A percentile compares a stretch with the other conserved stretches of the same genome.
Conservation (phyloP, 495 filamentous ascomycete genomes). For the Annulohypoxylon nitens region DNA sequence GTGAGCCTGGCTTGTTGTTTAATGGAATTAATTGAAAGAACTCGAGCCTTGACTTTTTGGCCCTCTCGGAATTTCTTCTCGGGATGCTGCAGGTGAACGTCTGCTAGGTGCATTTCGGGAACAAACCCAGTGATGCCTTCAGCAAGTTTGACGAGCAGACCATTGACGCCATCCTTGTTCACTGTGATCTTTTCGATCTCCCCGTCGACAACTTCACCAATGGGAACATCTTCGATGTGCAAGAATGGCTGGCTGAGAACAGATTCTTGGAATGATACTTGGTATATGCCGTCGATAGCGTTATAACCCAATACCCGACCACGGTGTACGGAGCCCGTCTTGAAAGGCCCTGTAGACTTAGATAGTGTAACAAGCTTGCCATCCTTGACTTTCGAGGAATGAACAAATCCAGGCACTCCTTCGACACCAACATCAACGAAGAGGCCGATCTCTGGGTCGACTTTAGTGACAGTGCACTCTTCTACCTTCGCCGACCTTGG, state of each 20-base stretch:
- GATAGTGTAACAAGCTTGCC: slow-evolving; percentile 85
- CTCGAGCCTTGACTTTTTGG: slow-evolving; percentile 81
- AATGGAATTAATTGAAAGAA: slow-evolving; percentile 81
- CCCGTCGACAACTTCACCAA: slow-evolving; percentile 86
- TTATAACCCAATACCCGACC: slow-evolving; percentile 90
- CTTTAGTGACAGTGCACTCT: slow-evolving; percentile 78
- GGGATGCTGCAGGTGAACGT: slow-evolving; percentile 87
- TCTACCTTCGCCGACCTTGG: slow-evolving; percentile 82
- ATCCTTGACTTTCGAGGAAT: slow-evolving; percentile 91
- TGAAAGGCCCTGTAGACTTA: slow-evolving; percentile 79
- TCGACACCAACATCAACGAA: slow-evolving; percentile 83
- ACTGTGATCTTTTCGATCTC: slow-evolving; percentile 86
- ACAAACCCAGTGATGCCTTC: slow-evolving; percentile 90
- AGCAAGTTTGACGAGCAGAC: slow-evolving; percentile 83
- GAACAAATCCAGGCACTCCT: slow-evolving; percentile 84
- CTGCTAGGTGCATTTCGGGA: slow-evolving; percentile 87
- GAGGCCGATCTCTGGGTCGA: slow-evolving; percentile 81
- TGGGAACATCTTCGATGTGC: slow-evolving; percentile 84
- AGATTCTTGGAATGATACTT: slow-evolving; percentile 84
- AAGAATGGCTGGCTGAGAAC: slow-evolving; percentile 90
- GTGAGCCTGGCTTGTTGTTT: slow-evolving; percentile 88
- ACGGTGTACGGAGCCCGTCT: slow-evolving; percentile 79
- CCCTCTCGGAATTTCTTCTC: slow-evolving; percentile 97
- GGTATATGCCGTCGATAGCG: slow-evolving; percentile 83
- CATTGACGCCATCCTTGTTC: slow-evolving; percentile 77